These are phyloP conservation scores for Trichoderma sp. DNA, from an alignment of 2,329 filamentous ascomycete species.

Conservation along the genomic window DNA sequence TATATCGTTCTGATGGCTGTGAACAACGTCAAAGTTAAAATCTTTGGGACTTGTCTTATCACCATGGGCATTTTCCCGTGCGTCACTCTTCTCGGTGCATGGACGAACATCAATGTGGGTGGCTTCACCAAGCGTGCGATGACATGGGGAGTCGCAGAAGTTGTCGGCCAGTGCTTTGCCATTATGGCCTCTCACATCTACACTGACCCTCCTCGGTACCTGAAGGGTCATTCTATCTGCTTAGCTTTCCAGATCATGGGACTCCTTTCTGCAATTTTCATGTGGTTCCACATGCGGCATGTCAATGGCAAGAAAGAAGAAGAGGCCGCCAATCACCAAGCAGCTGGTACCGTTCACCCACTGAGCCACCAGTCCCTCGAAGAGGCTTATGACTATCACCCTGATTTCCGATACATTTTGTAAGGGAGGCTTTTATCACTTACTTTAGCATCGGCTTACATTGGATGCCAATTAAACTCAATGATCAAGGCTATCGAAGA, in stretches of 20 bases:
- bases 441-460: background rate
- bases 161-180: constrained; percentile 1
- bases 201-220: background rate
- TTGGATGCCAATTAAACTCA: background rate
- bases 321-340: background rate
- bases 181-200: constrained; percentile 9
- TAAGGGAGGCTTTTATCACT: background rate
- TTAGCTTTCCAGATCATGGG: background rate
- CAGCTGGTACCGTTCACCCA: background rate
- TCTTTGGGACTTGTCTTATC: background rate
- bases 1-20: background rate
- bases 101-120: background rate
- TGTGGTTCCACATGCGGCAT: background rate
- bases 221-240: background rate
- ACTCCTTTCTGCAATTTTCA: background rate
- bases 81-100: background rate
- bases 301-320: background rate
- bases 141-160: background rate
- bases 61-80: background rate
- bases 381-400: constrained; percentile 3
- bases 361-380: background rate
- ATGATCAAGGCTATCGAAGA: background rate
- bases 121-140: constrained; percentile 2
- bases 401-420: background rate
- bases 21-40: background rate